A percentile compares a stretch with the other conserved stretches of the same genome.
phyloP scores from a whole-genome alignment of 73 alveolate species.

The Paramecium bursaria region DNA sequence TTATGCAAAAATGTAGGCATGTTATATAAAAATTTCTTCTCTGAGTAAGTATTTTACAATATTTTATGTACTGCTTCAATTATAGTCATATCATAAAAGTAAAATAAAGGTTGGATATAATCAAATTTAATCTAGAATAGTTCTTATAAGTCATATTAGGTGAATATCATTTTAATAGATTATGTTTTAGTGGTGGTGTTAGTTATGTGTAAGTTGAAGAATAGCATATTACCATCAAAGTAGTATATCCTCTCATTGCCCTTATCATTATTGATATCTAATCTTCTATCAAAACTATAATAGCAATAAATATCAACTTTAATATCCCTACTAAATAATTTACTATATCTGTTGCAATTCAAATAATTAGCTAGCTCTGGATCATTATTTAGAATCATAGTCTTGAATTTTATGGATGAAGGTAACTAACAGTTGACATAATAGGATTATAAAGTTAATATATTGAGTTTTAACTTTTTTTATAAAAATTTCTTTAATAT shows the following conservation, averaged over 20 bases:
- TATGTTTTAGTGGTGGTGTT: slow-evolving; percentile 5
- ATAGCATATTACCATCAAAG: slow-evolving; percentile 43
- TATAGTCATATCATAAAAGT: slow-evolving; percentile 44
- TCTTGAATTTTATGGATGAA: slow-evolving; percentile 21
- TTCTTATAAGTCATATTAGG: slow-evolving; percentile 9
- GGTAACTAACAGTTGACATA: slow-evolving; percentile 19
- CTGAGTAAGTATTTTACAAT: slow-evolving; percentile 37
- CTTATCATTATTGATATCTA: not conserved
- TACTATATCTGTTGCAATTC: slow-evolving; percentile 14
- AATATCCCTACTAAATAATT: not conserved
- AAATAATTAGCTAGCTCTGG: slow-evolving; percentile 30
- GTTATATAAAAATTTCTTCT: slow-evolving; percentile 41
- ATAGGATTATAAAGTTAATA: slow-evolving; percentile 16
- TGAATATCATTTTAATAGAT: slow-evolving; percentile 29
- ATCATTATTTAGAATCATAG: slow-evolving; percentile 20
- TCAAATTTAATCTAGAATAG: slow-evolving; percentile 14
- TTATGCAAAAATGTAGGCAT: slow-evolving; percentile 37
- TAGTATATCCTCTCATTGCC: slow-evolving; percentile 41
- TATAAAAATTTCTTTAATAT: not conserved
- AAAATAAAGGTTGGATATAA: not conserved
- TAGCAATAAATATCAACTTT: not conserved
- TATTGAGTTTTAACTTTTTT: not conserved
- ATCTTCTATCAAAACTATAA: slow-evolving; percentile 38
- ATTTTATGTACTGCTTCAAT: not conserved
- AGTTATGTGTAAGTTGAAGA: not conserved